Evolutionary conservation across 371 early-diverging fungal species (phyloP), one percentile per base, ranked within the genome.

Genomic region (Mortierella sp.): DNA sequence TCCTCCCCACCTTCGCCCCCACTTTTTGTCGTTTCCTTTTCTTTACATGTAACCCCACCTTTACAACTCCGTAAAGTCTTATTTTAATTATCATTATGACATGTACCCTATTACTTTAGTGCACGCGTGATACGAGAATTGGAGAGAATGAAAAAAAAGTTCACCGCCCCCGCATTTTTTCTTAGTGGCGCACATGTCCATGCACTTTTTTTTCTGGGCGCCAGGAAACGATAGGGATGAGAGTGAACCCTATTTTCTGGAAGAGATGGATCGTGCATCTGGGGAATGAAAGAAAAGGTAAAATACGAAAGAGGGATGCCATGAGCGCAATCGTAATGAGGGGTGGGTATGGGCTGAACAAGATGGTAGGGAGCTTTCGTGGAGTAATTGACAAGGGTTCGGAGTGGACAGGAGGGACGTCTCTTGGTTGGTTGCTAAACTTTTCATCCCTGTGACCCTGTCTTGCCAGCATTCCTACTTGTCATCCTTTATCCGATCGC

Each of bases 101-200:
- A 51, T 51, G 51, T 21, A 51, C 1, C 3, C 12, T 46, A 46
- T 46, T 46, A 46, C 51, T 51, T 51, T 12, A 68, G 24, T 24
- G 38, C 27, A 27, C n/a, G 58, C 27, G 14, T n/a, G 38, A 27
- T 48, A 21, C 48, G 27, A 5, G 32, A 14, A 4, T 29, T 27
- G 2, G n/a, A 41, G 21, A 71, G 35, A 76, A 58, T 32, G 8
- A 38, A 44, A 43, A 43, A 38, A 68, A 56, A 58, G 41, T 76
- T 80, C 76, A 76, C 81, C 76, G 81, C 81, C 81, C 80, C 81
- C 81, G 81, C 81, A 76, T 38, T 80, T 79, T 58, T 41, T 6
- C 58, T 27, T 8, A 46, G 11, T 46, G 48, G 48, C 12, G 48
- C 48, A 46, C 48, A 46, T 43, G 8, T 29, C 14, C 29, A n/a